Percentiles rank a stretch among this genome's conserved stretches.
Conservation (phyloP, 805 yeast species). For the Candida gorgasii region DNA sequence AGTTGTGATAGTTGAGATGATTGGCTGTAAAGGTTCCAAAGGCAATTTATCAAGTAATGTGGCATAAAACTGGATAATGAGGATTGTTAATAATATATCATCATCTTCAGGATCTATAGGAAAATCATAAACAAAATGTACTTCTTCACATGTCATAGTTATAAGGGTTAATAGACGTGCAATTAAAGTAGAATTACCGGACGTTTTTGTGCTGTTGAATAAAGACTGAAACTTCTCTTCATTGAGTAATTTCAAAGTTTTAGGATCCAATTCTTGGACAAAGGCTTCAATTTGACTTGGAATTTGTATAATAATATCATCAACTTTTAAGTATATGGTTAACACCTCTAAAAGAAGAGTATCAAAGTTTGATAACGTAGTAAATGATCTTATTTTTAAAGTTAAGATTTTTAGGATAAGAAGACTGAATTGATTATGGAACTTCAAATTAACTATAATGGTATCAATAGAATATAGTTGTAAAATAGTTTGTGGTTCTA, state of each 20-base stretch:
- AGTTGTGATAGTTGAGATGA: neutral
- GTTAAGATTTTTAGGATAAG: constrained; percentile 13
- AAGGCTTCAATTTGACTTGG: constrained; percentile 15
- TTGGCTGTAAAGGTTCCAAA: neutral
- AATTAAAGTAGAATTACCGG: constrained; percentile 8
- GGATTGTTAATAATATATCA: constrained; percentile 23
- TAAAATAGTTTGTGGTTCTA: constrained; percentile 17
- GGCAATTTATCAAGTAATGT: constrained; percentile 18
- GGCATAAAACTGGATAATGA: constrained; percentile 27
- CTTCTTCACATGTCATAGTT: constrained; percentile 5
- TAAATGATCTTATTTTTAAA: constrained; percentile 4
- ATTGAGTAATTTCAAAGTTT: neutral
- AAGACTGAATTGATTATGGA: constrained; percentile 14
- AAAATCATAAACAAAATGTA: constrained; percentile 10
- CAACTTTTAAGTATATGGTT: constrained; percentile 4
- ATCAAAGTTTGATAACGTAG: neutral
- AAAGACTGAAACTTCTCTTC: constrained; percentile 1
- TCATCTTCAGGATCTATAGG: constrained; percentile 20
- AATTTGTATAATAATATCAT: constrained; percentile 6
- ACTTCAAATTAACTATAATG: constrained; percentile 16
- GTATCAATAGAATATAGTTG: constrained; percentile 18
- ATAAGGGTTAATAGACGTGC: constrained; percentile 11
- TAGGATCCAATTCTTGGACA: neutral
- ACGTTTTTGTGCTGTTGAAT: constrained; percentile 5
- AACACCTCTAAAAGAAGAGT: neutral